Evolutionary conservation across 805 yeast species (phyloP).

Genomic region (Lipomyces mesembrius): DNA sequence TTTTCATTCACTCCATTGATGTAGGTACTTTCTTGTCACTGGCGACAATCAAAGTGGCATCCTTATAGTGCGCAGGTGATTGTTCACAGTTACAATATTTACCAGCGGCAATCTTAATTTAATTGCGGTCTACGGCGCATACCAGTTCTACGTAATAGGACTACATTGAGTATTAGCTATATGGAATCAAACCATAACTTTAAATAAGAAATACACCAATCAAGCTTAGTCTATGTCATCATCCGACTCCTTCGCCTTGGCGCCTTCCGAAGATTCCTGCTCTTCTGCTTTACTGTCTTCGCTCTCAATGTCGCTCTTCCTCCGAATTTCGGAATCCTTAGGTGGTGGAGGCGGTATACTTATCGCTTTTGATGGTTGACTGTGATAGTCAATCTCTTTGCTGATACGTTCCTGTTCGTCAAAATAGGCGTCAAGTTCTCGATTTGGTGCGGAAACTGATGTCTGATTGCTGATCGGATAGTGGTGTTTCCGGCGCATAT

Average conservation of each 20-base stretch:
- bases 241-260: constrained; percentile 6
- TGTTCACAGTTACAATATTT: too few species aligned
- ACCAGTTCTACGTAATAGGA: too few species aligned
- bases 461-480: neutral
- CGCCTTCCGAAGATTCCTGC: neutral
- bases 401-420: constrained; percentile 34
- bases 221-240: constrained; percentile 8
- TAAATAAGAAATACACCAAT: neutral
- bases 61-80: too few species aligned
- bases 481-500: constrained; percentile 33
- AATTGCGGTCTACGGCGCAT: too few species aligned
- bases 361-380: neutral
- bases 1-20: too few species aligned
- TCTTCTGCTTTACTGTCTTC: neutral
- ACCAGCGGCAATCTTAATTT: too few species aligned
- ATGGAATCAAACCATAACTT: too few species aligned
- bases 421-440: constrained; percentile 30
- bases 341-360: constrained; percentile 32
- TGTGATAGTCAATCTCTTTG: constrained; percentile 22
- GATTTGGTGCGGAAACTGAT: constrained; percentile 5
- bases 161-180: too few species aligned
- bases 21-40: too few species aligned
- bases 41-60: too few species aligned
- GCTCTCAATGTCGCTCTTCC: constrained; percentile 19
- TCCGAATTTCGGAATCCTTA: constrained; percentile 32